These are phyloP conservation scores for Pilasporangium apinafurcum DNA, from an alignment of 352 stramenopile species.

Conservation along the genomic window DNA sequence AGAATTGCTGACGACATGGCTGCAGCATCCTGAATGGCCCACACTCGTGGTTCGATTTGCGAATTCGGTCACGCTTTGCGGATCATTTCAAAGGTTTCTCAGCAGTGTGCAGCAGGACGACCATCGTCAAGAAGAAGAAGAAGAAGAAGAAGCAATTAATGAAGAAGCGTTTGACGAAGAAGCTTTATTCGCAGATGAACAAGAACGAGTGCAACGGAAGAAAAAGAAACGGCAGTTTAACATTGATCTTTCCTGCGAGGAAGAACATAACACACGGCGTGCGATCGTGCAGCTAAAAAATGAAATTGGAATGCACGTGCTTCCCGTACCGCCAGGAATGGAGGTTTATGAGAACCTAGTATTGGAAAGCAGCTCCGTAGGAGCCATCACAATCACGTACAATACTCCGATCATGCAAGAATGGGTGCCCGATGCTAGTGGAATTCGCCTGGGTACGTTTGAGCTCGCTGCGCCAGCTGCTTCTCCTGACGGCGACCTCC, in stretches of 20 bases:
- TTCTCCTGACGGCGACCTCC: constrained; percentile 4
- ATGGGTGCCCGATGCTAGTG: constrained; percentile 49
- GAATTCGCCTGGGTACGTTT: constrained; percentile 52
- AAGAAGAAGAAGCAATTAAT: constrained; percentile 15
- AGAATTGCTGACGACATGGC: constrained; percentile 46
- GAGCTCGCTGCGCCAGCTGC: constrained; percentile 10
- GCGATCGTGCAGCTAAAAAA: constrained; percentile 57
- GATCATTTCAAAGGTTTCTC: constrained; percentile 37
- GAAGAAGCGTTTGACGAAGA: neutral
- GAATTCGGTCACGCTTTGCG: constrained; percentile 36
- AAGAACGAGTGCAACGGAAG: neutral
- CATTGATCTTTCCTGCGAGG: constrained; percentile 51
- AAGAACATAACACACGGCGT: constrained; percentile 22
- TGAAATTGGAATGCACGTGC: constrained; percentile 55
- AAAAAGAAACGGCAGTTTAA: constrained; percentile 21
- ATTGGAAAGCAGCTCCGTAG: constrained; percentile 47
- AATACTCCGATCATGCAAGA: constrained; percentile 72
- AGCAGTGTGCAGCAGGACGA: constrained; percentile 32
- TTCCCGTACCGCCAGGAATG: constrained; percentile 44
- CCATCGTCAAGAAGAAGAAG: constrained; percentile 7
- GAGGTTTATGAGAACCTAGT: constrained; percentile 48
- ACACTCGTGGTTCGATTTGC: constrained; percentile 56
- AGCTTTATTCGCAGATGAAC: no score
- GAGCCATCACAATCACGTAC: constrained; percentile 56
- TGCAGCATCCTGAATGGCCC: constrained; percentile 54